Conservation (phyloP, 75 land plant species). For the Selaginella moellendorffii region DNA sequence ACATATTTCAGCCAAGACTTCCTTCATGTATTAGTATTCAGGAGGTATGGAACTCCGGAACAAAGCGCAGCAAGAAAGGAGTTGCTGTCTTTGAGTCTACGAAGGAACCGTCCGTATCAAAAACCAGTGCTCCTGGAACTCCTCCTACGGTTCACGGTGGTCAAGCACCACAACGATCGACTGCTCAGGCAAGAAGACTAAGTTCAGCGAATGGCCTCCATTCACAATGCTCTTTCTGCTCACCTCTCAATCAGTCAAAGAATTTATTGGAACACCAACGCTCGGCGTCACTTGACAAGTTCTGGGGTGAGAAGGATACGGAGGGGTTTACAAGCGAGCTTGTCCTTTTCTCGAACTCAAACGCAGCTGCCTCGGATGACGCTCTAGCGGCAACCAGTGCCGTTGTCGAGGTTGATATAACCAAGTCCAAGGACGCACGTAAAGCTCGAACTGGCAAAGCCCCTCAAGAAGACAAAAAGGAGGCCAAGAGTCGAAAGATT, state of each 20-base stretch:
- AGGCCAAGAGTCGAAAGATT: slow-evolving; percentile 29
- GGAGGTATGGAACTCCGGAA: slow-evolving; percentile 79
- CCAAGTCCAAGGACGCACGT: slow-evolving; percentile 26
- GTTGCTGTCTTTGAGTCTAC: too few species aligned
- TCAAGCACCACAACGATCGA: neutral
- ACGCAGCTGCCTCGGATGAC: slow-evolving; percentile 14
- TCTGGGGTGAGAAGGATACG: slow-evolving; percentile 50
- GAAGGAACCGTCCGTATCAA: neutral
- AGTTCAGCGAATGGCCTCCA: too few species aligned
- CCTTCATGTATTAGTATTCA: too few species aligned
- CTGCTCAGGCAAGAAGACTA: too few species aligned
- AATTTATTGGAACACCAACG: too few species aligned
- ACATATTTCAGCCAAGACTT: too few species aligned
- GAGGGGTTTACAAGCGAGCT: slow-evolving; percentile 51
- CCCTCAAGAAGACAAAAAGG: slow-evolving; percentile 60
- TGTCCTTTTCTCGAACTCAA: slow-evolving; percentile 30
- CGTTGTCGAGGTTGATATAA: slow-evolving; percentile 13
- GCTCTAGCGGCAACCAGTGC: neutral
- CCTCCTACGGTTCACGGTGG: neutral
- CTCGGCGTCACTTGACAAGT: slow-evolving; percentile 56
- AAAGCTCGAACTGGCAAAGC: slow-evolving; percentile 38
- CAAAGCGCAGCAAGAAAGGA: slow-evolving; percentile 45
- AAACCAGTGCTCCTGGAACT: neutral
- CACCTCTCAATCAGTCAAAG: too few species aligned
- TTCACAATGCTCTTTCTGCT: too few species aligned